Evolutionary conservation across 345 rosid species (phyloP), one percentile per base, ranked within the genome.

Genomic region (Eucalyptus camaldulensis): DNA sequence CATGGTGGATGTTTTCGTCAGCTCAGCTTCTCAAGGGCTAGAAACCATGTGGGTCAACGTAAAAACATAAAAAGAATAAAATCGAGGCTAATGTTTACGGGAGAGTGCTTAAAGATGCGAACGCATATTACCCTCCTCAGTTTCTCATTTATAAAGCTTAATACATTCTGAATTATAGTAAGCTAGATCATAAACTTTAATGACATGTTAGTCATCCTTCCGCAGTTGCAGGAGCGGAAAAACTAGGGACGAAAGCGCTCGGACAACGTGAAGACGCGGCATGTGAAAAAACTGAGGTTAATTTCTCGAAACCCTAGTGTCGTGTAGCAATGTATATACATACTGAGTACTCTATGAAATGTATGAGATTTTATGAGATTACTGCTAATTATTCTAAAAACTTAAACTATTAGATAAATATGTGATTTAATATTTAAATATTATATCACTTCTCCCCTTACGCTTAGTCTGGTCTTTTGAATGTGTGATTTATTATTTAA

Each of bases 381-480:
- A 53, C 2, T 4, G 5, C 0, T 2, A 5, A 53, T 0, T 53
- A 53, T 3, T 21, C 1, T 21, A 19, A 21, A 53, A 53, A 53
- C 1, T 53, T 53, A 53, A 53, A 53, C 3, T 53, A 21, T 53
- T 3, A 53, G 0, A 53, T 53, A 8, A 53, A 53, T 8, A 0
- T 53, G 25, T 53, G 2, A 1, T 53, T 53, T 53, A 53, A 53
- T 19, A 21, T 53, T 53, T 53, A 53, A 53, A 21, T 53, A 21
- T 21, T 53, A 53, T 53, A 53, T 0, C 58, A 53, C 25, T 19
- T 21, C 58, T 50, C 10, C 10, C 10, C 0, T 53, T 21, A 53
- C 4, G 58, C 5, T 19, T 53, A 53, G 25, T 53, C 0, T 19
- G 10, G 0, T 53, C 0, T 50, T 50, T 50, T 21, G 1, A 49